Base-by-base conservation (phyloP, 257 asterid species). In the Hygrophila difformis region DNA sequence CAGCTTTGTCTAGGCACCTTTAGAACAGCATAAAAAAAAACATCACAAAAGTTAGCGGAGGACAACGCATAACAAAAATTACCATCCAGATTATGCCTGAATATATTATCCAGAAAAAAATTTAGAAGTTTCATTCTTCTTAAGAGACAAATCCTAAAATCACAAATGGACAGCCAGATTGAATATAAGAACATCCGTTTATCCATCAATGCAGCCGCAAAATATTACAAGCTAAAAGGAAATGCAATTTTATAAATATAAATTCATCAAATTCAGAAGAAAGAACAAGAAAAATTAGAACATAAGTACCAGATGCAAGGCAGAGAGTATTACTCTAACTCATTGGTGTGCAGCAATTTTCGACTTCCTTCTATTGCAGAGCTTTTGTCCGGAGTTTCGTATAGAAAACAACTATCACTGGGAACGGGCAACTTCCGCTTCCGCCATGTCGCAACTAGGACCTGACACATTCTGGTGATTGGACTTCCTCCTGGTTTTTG, bases 401-500 rank as follows among this genome's bases (percentile, higher is more conserved):
- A 91, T 3, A 91, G 72, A 35, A 80, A 85, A 63, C 71, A 68
- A 53, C 84, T 68, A 63, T 91, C 96, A 48, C 21, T 60, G 2
- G 98, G 96, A 16, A 65, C 53, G 2, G 16, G 47, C 70, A 68
- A 46, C 56, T 49, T 72, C 92, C 91, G 79, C 51, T 85, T 89
- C 31, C 72, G 86, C 61, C 49, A 75, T 8, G 83, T 62, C n/a
- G 94, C 96, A 49, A 82, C 92, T 43, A 82, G 20, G 43, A 91
- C 98, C 78, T 91, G 98, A 51, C 86, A 82, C 79, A 86, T 77
- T 69, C 98, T 75, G 18, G 96, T 89, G 56, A 89, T 46, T 29
- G 98, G 98, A 65, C 98, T 89, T 47, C 98, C 98, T 44, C 96
- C 96, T 1, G 98, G 98, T 64, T 61, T 82, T 87, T 91, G 98